Evolutionary conservation across 2,329 filamentous ascomycete species (phyloP).

Genomic region (Pyricularia sp.): DNA sequence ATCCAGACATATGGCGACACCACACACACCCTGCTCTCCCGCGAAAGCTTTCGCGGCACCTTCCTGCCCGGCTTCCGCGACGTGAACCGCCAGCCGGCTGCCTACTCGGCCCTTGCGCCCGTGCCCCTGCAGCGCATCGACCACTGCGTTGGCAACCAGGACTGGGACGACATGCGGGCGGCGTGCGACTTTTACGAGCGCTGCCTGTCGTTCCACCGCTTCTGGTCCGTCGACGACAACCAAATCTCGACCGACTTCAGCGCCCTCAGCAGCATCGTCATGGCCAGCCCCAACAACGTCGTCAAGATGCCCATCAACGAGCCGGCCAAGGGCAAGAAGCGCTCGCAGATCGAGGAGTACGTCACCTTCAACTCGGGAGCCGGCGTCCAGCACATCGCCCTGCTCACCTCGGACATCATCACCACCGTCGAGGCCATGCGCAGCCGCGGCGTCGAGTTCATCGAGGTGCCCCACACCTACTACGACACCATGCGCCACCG

Average conservation of each 20-base stretch:
- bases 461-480: slow-evolving; percentile 78
- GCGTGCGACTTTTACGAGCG: slow-evolving; percentile 71
- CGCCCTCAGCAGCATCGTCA: slow-evolving; percentile 80
- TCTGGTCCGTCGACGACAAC: slow-evolving; percentile 93
- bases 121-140: slow-evolving; percentile 71
- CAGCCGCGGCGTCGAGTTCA: slow-evolving; percentile 87
- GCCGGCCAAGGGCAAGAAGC: slow-evolving; percentile 80
- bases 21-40: slow-evolving; percentile 82
- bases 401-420: slow-evolving; percentile 75
- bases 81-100: slow-evolving; percentile 25
- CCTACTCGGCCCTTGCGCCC: slow-evolving; percentile 41
- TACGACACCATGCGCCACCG: slow-evolving; percentile 69
- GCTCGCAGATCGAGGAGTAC: slow-evolving; percentile 90
- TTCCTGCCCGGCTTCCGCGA: slow-evolving; percentile 79
- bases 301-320: slow-evolving; percentile 99
- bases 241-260: slow-evolving; percentile 91
- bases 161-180: slow-evolving; percentile 77
- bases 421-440: slow-evolving; percentile 66
- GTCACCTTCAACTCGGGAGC: slow-evolving; percentile 83
- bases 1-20: slow-evolving; percentile 94
- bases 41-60: slow-evolving; percentile 56
- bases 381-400: slow-evolving; percentile 88
- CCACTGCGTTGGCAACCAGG: slow-evolving; percentile 96
- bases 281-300: slow-evolving; percentile 73
- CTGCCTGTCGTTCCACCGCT: slow-evolving; percentile 86